A percentile compares a stretch with the other conserved stretches of the same genome.
Conservation (phyloP, 257 asterid species). For the Paraleonurus japonicus region DNA sequence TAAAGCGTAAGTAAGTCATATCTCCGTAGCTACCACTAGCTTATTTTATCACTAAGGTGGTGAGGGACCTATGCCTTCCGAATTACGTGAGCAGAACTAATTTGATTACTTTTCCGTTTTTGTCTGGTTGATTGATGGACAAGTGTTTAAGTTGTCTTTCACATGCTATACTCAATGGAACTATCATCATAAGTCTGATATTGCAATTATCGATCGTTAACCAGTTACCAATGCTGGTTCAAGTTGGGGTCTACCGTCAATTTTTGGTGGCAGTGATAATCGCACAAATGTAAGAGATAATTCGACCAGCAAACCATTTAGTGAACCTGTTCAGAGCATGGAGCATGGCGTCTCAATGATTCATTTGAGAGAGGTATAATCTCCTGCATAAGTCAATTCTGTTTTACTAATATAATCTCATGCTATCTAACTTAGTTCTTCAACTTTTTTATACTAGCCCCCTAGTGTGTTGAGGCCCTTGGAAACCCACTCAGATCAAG, state of each 20-base stretch:
- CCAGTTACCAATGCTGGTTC: constrained; percentile 63
- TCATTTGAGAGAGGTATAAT: constrained; percentile 81
- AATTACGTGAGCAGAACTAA: background rate
- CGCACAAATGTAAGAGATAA: constrained; percentile 61
- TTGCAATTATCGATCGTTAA: constrained; percentile 10
- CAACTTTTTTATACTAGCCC: constrained; percentile 37
- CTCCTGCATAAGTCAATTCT: background rate
- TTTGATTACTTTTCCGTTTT: background rate
- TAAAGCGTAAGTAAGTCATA: background rate
- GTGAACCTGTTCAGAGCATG: constrained; percentile 58
- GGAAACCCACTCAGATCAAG: constrained; percentile 52
- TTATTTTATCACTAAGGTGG: background rate
- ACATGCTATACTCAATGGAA: background rate
- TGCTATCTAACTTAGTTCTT: constrained; percentile 20
- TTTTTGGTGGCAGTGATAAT: constrained; percentile 66
- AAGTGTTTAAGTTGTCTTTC: background rate
- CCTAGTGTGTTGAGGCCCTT: constrained; percentile 53
- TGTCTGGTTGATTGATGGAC: background rate
- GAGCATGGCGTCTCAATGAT: constrained; percentile 75
- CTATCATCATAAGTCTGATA: constrained; percentile 13
- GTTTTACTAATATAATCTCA: background rate
- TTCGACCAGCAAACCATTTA: constrained; percentile 49
- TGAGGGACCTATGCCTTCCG: background rate
- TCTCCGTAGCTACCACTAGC: background rate
- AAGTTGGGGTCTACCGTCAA: constrained; percentile 91